phyloP scores from a whole-genome alignment of 2,329 filamentous ascomycete genomes.

The Nemania diffusa region DNA sequence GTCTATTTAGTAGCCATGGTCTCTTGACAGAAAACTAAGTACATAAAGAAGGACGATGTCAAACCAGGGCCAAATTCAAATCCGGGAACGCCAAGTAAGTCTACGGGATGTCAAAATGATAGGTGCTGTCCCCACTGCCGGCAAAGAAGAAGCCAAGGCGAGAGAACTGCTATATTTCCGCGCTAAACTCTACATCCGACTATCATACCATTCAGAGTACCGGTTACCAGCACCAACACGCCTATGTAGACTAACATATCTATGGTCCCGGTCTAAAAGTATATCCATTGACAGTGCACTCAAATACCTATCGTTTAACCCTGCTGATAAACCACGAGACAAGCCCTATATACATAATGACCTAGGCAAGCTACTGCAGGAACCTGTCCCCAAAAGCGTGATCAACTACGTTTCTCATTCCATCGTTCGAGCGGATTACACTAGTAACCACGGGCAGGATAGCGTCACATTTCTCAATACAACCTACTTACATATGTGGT shows the following conservation, averaged over 20 bases:
- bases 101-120: not conserved
- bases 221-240: not conserved
- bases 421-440: not conserved
- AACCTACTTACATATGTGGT: not conserved
- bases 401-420: slow-evolving; percentile 2
- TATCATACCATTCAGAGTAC: not conserved
- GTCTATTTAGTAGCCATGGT: not conserved
- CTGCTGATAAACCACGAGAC: not conserved
- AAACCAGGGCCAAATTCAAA: not conserved
- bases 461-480: not conserved
- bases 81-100: not conserved
- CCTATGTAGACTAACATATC: not conserved
- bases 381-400: slow-evolving; percentile 10
- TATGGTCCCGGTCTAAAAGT: not conserved
- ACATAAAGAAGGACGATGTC: not conserved
- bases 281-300: not conserved
- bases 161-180: not conserved
- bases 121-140: not conserved
- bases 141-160: not conserved
- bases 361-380: slow-evolving; percentile 20
- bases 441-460: slow-evolving; percentile 1
- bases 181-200: not conserved
- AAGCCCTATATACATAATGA: not conserved
- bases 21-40: no score
- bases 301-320: not conserved